These are phyloP conservation scores for Diaporthe ampelina DNA, from an alignment of 2,329 filamentous ascomycete species.

Conservation along the genomic window DNA sequence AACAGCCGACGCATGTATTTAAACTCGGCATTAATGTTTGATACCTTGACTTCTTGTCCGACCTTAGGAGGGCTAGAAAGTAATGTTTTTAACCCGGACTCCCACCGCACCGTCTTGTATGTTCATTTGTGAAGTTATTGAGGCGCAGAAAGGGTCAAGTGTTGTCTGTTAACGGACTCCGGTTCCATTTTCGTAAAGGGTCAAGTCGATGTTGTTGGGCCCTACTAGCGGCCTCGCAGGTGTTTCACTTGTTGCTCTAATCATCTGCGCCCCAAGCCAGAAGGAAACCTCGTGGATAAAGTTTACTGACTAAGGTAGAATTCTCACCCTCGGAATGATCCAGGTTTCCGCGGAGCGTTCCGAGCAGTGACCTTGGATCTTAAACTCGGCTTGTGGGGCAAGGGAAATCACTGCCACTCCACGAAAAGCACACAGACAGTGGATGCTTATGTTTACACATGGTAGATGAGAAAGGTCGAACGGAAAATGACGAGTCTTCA, in stretches of 20 bases:
- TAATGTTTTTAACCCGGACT: accelerated
- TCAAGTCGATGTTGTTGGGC: too few relatives aligned
- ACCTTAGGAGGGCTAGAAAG: too few relatives aligned
- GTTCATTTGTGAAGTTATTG: too few relatives aligned
- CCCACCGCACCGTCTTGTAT: too few relatives aligned
- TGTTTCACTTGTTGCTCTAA: too few relatives aligned
- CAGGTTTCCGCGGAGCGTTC: neutral
- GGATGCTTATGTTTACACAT: neutral
- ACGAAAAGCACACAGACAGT: neutral
- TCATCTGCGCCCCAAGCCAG: neutral
- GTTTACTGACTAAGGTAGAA: neutral
- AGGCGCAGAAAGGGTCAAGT: too few relatives aligned
- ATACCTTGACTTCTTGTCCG: too few relatives aligned
- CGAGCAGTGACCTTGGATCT: neutral
- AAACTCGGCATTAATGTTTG: too few relatives aligned
- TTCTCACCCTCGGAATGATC: neutral
- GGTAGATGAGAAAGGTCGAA: neutral
- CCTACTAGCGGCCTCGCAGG: too few relatives aligned
- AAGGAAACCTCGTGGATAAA: neutral
- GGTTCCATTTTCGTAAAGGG: too few relatives aligned
- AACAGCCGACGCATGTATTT: too few relatives aligned
- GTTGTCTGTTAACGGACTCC: too few relatives aligned
- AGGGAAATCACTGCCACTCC: neutral
- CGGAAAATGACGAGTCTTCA: neutral
- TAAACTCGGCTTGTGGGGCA: neutral